A percentile compares a stretch with the other conserved stretches of the same genome.
Evolutionary conservation across 768 basidiomycete genomes (phyloP).

Genomic region (Pulveroboletus ravenelii): DNA sequence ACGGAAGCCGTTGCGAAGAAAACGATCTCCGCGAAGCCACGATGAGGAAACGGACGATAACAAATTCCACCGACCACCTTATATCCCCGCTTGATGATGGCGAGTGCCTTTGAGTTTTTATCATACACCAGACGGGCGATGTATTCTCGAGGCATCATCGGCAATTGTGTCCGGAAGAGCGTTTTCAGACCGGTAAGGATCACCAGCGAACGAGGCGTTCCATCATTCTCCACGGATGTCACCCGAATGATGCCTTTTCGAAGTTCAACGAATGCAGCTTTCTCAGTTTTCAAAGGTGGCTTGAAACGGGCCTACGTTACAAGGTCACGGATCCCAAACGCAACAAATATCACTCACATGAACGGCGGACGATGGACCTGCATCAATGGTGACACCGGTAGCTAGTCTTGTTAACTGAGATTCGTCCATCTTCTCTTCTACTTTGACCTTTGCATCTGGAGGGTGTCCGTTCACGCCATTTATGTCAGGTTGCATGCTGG

Average conservation of each 20-base stretch:
- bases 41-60: conserved; percentile 91
- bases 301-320: conserved; percentile 24
- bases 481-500: conserved; percentile 37
- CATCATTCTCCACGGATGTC: conserved; percentile 80
- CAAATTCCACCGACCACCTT: conserved; percentile 98
- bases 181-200: conserved; percentile 95
- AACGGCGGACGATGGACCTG: conserved; percentile 42
- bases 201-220: conserved; percentile 67
- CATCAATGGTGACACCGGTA: conserved; percentile 76
- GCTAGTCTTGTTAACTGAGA: conserved; percentile 70
- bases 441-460: conserved; percentile 52
- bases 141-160: conserved; percentile 99
- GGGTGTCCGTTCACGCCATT: conserved; percentile 43
- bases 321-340: neutral
- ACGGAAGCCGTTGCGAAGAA: conserved; percentile 97
- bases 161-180: conserved; percentile 93
- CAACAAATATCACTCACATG: conserved; percentile 36
- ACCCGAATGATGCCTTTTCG: conserved; percentile 80
- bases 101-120: conserved; percentile 84
- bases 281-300: conserved; percentile 60
- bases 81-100: conserved; percentile 90
- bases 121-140: conserved; percentile 95
- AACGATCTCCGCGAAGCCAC: conserved; percentile 96
- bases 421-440: conserved; percentile 79
- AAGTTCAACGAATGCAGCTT: conserved; percentile 76